Conservation (phyloP, 2,329 filamentous ascomycete genomes). For the Dichotomopilus funicola region DNA sequence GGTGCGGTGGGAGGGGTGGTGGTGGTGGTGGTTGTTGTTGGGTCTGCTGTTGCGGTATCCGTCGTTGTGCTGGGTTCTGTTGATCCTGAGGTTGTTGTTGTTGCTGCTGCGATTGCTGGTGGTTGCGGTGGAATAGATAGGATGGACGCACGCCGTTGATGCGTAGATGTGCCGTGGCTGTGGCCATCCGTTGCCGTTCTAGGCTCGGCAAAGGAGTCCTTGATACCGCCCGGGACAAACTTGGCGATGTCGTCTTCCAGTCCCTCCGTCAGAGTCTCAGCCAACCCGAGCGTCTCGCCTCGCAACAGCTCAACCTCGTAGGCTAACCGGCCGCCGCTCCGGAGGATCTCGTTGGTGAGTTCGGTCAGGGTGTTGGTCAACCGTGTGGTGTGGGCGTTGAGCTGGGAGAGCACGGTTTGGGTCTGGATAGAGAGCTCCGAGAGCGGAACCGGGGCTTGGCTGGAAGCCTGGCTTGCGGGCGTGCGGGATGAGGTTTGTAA, state of each 20-base stretch:
- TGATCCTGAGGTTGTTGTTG: conserved; percentile 4
- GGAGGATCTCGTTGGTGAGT: conserved; percentile 88
- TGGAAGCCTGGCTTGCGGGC: conserved; percentile 16
- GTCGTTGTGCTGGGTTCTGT: conserved; percentile 3
- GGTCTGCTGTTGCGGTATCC: background rate
- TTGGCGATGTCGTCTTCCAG: conserved; percentile 65
- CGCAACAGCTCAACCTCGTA: conserved; percentile 92
- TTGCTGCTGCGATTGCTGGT: background rate
- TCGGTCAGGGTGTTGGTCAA: conserved; percentile 77
- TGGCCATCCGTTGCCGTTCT: background rate
- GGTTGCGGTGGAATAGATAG: conserved; percentile 20
- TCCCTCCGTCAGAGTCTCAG: conserved; percentile 68
- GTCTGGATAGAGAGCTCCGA: conserved; percentile 74
- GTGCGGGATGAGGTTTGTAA: conserved; percentile 42
- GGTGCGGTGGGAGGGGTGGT: conserved; percentile 20
- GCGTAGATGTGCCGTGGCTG: conserved; percentile 3
- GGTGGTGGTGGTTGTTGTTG: background rate
- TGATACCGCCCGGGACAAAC: conserved; percentile 56
- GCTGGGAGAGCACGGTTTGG: conserved; percentile 76
- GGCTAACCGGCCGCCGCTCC: conserved; percentile 78
- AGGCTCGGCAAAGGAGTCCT: conserved; percentile 27
- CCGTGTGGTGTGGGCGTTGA: conserved; percentile 81
- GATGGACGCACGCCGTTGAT: conserved; percentile 23
- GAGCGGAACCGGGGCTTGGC: conserved; percentile 48
- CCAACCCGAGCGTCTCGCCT: conserved; percentile 78